Percentiles rank a stretch among this genome's conserved stretches.
Conservation (phyloP, 2,329 filamentous ascomycete species). For the Rhynchosporium graminicola region DNA sequence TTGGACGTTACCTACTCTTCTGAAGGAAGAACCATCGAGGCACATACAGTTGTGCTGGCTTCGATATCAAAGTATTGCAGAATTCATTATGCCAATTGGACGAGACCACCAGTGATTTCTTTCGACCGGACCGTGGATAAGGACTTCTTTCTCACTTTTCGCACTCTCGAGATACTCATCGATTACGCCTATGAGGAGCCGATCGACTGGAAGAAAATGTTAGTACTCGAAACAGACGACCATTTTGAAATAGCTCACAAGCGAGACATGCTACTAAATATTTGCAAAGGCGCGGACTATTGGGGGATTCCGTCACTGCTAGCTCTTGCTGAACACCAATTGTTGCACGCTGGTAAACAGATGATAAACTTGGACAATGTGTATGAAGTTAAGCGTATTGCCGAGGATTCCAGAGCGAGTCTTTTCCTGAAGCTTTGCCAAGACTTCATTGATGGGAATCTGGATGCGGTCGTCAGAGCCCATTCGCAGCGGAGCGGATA, state of each 20-base stretch:
- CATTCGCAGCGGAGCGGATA: not conserved
- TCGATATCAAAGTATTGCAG: conserved; percentile 27
- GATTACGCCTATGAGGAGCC: conserved; percentile 31
- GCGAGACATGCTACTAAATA: conserved; percentile 31
- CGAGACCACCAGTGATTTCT: conserved; percentile 10
- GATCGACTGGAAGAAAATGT: conserved; percentile 34
- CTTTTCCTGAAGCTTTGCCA: conserved; percentile 16
- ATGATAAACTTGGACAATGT: conserved; percentile 34
- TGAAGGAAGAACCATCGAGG: conserved; percentile 26
- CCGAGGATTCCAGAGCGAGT: conserved; percentile 19
- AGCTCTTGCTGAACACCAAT: conserved; percentile 30
- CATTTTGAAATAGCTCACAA: conserved; percentile 24
- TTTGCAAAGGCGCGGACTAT: conserved; percentile 33
- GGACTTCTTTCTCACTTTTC: conserved; percentile 28
- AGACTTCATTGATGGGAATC: conserved; percentile 1
- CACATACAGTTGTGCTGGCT: conserved; percentile 30
- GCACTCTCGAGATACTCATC: conserved; percentile 32
- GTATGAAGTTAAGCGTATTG: conserved; percentile 16
- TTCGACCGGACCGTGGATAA: conserved; percentile 26
- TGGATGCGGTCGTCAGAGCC: not conserved
- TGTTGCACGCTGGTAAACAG: conserved; percentile 22
- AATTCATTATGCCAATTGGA: conserved; percentile 24
- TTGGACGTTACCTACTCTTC: conserved; percentile 29
- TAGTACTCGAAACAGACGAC: conserved; percentile 25
- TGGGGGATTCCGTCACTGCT: conserved; percentile 29